Conservation (phyloP, 495 filamentous ascomycete species). For the Astrocystis sublimbata region DNA sequence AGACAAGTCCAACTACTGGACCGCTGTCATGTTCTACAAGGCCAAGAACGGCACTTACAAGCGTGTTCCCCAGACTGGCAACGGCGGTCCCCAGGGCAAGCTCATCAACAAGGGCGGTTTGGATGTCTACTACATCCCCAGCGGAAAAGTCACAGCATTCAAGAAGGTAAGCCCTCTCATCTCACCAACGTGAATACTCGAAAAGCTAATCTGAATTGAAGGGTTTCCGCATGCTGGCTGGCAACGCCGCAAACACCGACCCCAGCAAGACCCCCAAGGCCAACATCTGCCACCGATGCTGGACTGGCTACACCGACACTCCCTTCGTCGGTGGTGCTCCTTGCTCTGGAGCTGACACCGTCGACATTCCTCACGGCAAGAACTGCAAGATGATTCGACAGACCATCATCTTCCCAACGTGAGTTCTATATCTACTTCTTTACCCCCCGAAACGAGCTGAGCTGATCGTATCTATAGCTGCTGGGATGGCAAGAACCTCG, state of each 20-base stretch:
- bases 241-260: constrained; percentile 52
- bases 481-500: constrained; percentile 58
- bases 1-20: constrained; percentile 83
- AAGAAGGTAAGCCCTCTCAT: constrained; percentile 53
- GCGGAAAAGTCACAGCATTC: constrained; percentile 51
- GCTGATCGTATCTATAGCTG: constrained; percentile 35
- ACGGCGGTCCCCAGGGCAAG: constrained; percentile 59
- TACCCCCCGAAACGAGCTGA: constrained; percentile 34
- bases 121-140: constrained; percentile 49
- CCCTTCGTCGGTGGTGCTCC: constrained; percentile 50
- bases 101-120: constrained; percentile 67
- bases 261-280: constrained; percentile 47
- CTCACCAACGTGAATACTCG: constrained; percentile 23
- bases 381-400: constrained; percentile 59
- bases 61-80: constrained; percentile 64
- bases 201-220: constrained; percentile 46
- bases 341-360: constrained; percentile 52
- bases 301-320: constrained; percentile 50
- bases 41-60: constrained; percentile 71
- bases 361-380: constrained; percentile 53
- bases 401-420: constrained; percentile 63
- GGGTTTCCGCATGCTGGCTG: constrained; percentile 60
- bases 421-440: constrained; percentile 11
- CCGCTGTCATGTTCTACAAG: constrained; percentile 67
- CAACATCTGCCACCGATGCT: constrained; percentile 60